Evolutionary conservation across 768 basidiomycete genomes (phyloP), one percentile per base, ranked within the genome.

Genomic region (Tylopilus felleus): DNA sequence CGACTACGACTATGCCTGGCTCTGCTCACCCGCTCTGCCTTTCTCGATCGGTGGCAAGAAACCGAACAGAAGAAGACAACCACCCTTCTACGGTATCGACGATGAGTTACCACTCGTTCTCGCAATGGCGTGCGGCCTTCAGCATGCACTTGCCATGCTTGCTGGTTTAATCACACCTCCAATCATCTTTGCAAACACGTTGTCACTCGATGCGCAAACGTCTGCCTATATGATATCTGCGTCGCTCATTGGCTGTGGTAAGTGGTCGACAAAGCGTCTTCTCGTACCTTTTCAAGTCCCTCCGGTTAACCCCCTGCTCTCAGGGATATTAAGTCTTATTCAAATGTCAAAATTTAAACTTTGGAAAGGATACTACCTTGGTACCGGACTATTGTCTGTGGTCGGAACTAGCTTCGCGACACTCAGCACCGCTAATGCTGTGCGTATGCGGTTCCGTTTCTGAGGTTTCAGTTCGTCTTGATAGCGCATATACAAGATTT

Each of bases 341-440:
- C 91, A 93, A 61, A 88, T 93, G 81, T 88, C 86, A 3, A 75
- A 86, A 2, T 59, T 88, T 39, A 77, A 71, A 35, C 74, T 92
- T 1, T 85, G 80, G 57, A 68, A 74, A 14, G 76, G 80, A 1
- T 90, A 88, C 61, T 83, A 83, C 56, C 75, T 91, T 17, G 88
- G 88, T 3, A 90, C 89, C n/a, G 91, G 91, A 0, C 70, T 93
- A 19, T 76, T 93, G 51, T 84, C 83, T 8, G 89, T 93, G 17
- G 88, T 92, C 6, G 91, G 90, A 17, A 89, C 86, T 1, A 87
- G 85, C 61, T 91, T 92, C 61, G 79, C 88, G 5, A 90, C 89
- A 0, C 75, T 93, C 13, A 85, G 84, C 43, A 88, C 87, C 1
- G 89, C 85, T 1, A 78, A 80, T 61, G 77, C 86, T 4, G 86